A percentile compares a stretch with the other conserved stretches of the same genome.
These are phyloP conservation scores for Tylopilus sp. DNA, from an alignment of 768 basidiomycete species.

Conservation along the genomic window DNA sequence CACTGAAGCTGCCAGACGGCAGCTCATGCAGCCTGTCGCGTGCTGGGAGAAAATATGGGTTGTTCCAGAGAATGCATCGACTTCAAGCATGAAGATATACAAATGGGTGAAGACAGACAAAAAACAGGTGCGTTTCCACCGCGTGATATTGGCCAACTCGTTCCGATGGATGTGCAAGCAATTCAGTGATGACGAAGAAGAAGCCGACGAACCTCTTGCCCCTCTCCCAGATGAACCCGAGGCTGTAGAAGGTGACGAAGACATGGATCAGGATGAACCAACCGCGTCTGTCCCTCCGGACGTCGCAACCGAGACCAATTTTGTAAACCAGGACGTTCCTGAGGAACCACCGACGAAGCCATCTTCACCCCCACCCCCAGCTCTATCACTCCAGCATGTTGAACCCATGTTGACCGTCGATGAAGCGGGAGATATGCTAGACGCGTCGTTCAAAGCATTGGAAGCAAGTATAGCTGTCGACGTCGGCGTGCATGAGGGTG, in stretches of 20 bases:
- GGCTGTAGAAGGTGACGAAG: slow-evolving; percentile 70
- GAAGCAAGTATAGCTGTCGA: slow-evolving; percentile 45
- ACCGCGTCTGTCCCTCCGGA: slow-evolving; percentile 39
- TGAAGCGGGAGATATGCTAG: slow-evolving; percentile 42
- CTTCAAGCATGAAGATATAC: slow-evolving; percentile 60
- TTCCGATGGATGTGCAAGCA: slow-evolving; percentile 45
- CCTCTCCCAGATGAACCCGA: slow-evolving; percentile 79
- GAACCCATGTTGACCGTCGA: slow-evolving; percentile 42
- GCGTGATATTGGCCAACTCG: not conserved
- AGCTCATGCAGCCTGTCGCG: slow-evolving; percentile 86
- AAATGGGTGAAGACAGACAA: slow-evolving; percentile 83
- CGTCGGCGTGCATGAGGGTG: slow-evolving; percentile 34
- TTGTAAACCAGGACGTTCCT: slow-evolving; percentile 34
- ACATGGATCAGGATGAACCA: slow-evolving; percentile 67
- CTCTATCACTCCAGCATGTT: slow-evolving; percentile 45
- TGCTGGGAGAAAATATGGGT: slow-evolving; percentile 84
- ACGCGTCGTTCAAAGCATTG: slow-evolving; percentile 54
- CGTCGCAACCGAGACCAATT: slow-evolving; percentile 34
- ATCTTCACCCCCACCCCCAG: slow-evolving; percentile 66
- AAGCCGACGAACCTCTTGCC: slow-evolving; percentile 73
- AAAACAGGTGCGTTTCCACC: slow-evolving; percentile 52
- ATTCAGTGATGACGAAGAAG: slow-evolving; percentile 85
- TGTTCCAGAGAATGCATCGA: slow-evolving; percentile 51
- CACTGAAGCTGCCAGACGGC: slow-evolving; percentile 76
- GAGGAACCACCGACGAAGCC: slow-evolving; percentile 59